These are phyloP conservation scores for Colletotrichum trifolii DNA, from an alignment of 2,329 filamentous ascomycete species.

Conservation along the genomic window DNA sequence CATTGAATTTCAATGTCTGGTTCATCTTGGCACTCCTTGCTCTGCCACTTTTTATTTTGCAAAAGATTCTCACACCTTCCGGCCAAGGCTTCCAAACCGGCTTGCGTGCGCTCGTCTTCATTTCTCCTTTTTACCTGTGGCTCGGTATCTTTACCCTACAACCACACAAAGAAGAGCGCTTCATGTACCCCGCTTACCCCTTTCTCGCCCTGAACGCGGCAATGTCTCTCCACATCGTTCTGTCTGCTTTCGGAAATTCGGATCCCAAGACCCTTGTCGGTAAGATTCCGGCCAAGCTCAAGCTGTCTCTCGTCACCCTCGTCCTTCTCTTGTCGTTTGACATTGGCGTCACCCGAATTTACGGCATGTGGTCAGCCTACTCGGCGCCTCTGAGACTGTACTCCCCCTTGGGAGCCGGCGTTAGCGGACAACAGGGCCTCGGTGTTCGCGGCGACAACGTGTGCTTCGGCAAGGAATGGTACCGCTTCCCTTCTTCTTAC, in stretches of 20 bases:
- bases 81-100: conserved; percentile 74
- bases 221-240: conserved; percentile 82
- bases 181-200: conserved; percentile 98
- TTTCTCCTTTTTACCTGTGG: conserved; percentile 94
- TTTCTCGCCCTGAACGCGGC: conserved; percentile 90
- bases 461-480: conserved; percentile 98
- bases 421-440: conserved; percentile 57
- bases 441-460: conserved; percentile 74
- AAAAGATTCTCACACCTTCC: conserved; percentile 73
- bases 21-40: conserved; percentile 82
- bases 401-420: conserved; percentile 69
- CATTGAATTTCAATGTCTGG: conserved; percentile 96
- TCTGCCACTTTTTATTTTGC: conserved; percentile 79
- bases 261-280: conserved; percentile 74
- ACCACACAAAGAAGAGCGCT: conserved; percentile 96
- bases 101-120: conserved; percentile 80
- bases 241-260: conserved; percentile 78
- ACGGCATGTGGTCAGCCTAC: conserved; percentile 84
- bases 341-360: conserved; percentile 76
- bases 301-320: conserved; percentile 70
- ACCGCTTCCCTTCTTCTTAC: conserved; percentile 94
- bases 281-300: conserved; percentile 80
- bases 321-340: conserved; percentile 73
- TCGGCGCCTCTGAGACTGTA: conserved; percentile 82
- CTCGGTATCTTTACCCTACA: conserved; percentile 90